Conservation (phyloP, 352 stramenopile species). For the Phytophthora kernoviae region DNA sequence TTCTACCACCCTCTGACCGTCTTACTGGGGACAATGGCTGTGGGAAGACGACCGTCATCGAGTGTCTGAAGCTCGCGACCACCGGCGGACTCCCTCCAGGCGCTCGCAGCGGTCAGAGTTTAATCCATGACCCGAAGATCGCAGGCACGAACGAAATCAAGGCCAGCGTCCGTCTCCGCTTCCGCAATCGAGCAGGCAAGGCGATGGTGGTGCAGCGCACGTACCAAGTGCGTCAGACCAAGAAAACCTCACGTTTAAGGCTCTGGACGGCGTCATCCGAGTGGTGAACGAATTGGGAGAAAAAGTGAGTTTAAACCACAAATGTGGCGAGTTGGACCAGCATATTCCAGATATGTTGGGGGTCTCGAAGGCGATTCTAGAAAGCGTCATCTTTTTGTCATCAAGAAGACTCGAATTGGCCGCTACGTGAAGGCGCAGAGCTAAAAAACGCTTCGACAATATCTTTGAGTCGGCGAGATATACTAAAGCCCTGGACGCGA, state of each 20-base stretch:
- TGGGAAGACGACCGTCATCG: constrained; percentile 99
- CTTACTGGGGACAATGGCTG: constrained; percentile 97
- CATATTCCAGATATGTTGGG: constrained; percentile 95
- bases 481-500: constrained; percentile 97
- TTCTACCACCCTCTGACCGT: constrained; percentile 99
- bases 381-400: constrained; percentile 99
- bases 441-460: constrained; percentile 99
- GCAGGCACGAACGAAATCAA: constrained; percentile 93
- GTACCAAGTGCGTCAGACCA: constrained; percentile 96
- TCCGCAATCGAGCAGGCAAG: constrained; percentile 91
- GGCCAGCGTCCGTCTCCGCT: constrained; percentile 88
- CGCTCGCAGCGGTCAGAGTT: constrained; percentile 87
- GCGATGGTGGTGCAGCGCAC: constrained; percentile 93
- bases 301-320: constrained; percentile 93
- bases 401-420: constrained; percentile 98
- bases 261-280: constrained; percentile 95
- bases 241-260: constrained; percentile 94
- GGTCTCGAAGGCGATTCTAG: constrained; percentile 97
- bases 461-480: constrained; percentile 99
- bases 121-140: constrained; percentile 97
- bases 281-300: constrained; percentile 91
- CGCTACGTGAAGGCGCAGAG: constrained; percentile 93
- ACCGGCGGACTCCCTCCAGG: constrained; percentile 95
- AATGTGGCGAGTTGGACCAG: constrained; percentile 95
- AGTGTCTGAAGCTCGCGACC: constrained; percentile 98